Conservation (phyloP, 371 early-diverging fungal species). For the Fennellomyces sp. region DNA sequence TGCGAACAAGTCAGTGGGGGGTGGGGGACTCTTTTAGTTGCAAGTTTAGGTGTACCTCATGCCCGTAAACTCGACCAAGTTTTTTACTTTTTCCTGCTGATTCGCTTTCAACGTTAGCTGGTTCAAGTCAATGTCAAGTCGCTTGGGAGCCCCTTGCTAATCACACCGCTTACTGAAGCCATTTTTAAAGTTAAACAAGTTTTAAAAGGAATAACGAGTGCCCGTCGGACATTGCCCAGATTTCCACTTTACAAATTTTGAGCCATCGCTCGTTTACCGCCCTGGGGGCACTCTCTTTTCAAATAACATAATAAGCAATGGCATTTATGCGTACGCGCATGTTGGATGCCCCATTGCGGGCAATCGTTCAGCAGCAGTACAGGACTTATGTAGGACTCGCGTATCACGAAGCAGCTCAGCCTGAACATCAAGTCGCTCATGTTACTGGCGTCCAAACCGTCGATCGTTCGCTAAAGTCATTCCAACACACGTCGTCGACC, state of each 20-base stretch:
- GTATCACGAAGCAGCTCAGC: constrained; percentile 14
- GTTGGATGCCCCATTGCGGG: not conserved
- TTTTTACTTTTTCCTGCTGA: constrained; percentile 45
- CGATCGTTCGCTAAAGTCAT: constrained; percentile 17
- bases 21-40: not conserved
- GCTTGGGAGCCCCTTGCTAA: not conserved
- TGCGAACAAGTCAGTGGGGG: constrained; percentile 18
- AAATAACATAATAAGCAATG: not conserved
- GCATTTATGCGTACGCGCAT: constrained; percentile 2
- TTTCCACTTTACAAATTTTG: no score
- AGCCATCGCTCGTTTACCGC: no score
- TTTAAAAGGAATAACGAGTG: not conserved
- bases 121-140: constrained; percentile 1
- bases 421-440: constrained; percentile 8
- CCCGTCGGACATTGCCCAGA: not conserved
- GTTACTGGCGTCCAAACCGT: constrained; percentile 18
- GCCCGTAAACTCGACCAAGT: constrained; percentile 53
- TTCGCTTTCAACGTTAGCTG: constrained; percentile 1
- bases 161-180: not conserved
- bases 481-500: constrained; percentile 15
- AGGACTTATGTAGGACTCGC: constrained; percentile 14
- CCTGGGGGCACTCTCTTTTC: no score
- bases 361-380: not conserved
- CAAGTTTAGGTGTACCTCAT: constrained; percentile 35
- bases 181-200: not conserved